Base-by-base conservation (phyloP, 305 asterid genomes). In the Plantago rigida region DNA sequence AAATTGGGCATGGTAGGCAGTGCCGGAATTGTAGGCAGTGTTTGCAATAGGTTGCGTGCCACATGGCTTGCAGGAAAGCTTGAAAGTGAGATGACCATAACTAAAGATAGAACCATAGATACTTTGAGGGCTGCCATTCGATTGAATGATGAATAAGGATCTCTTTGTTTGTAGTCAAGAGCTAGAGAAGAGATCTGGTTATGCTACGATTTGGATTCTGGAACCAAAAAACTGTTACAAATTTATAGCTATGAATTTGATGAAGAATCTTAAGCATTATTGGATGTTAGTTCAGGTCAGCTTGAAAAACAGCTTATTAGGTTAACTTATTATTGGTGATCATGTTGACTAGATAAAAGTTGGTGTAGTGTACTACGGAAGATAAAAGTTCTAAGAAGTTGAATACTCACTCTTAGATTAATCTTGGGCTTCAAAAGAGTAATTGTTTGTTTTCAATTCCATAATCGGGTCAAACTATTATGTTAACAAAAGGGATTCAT, bases 1-100 rank as follows among this genome's bases (percentile, higher is more conserved):
- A 71, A 48, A 9, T 74, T 13, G 3, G 83, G 83, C 8, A 62
- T 45, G 31, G 70, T 55, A 8, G 82, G 81, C 34, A 74, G 57
- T 15, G 78, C 6, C 5, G 83, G 83, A 12, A 62, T 34, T 28
- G 71, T 55, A 0, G 77, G 82, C 7, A 62, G 0, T 8, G 70
- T 19, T 51, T 75, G 79, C 59, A 62, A 19, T 36, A 62, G 48
- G 49, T 11, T 51, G 13, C 67, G 67, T 0, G 59, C 67, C 12
- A 51, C 67, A 29, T 6, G 14, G 11, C 13, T 51, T 62, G 10
- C 41, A 3, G 17, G 59, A 31, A 36, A 15, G 58, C 49, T 51
- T 36, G 67, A 62, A 22, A 65, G 45, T 5, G 53, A 45, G 17
- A 48, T 49, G 13, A 57, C 51, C 28, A 62, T 4, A 34, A 55